phyloP scores from a whole-genome alignment of 2,329 filamentous ascomycete species.

The Phyllosticta citrichinensis region DNA sequence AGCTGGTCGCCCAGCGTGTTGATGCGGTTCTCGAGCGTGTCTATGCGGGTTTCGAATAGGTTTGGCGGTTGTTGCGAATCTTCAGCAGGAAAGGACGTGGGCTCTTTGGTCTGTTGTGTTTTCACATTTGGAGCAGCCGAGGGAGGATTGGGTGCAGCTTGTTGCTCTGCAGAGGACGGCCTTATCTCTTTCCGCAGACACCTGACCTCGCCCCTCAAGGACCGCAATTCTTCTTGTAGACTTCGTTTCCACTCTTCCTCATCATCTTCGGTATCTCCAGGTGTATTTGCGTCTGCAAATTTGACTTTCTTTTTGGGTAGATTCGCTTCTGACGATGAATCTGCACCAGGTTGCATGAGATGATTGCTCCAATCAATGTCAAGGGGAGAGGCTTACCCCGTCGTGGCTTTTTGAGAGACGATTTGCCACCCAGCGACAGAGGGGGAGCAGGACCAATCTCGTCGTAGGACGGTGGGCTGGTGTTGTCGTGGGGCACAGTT shows the following conservation, averaged over 20 bases:
- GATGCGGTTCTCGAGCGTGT: background rate
- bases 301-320: background rate
- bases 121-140: background rate
- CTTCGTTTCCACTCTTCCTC: background rate
- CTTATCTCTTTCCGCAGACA: background rate
- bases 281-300: background rate
- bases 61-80: background rate
- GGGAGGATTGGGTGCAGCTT: background rate
- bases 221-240: background rate
- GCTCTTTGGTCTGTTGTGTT: background rate
- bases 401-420: background rate
- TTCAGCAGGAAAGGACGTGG: background rate
- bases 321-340: background rate
- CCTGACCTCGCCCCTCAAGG: background rate
- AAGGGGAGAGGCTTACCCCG: background rate
- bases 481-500: background rate
- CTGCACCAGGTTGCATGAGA: background rate
- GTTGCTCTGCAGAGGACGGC: background rate
- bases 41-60: background rate
- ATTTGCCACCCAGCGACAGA: background rate
- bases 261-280: background rate
- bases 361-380: background rate
- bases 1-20: background rate
- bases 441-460: conserved; percentile 1
- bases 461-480: conserved; percentile 8